A percentile compares a stretch with the other conserved stretches of the same genome.
Evolutionary conservation across 257 asterid species (phyloP).

Genomic region (Nicotiana obtusifolia): DNA sequence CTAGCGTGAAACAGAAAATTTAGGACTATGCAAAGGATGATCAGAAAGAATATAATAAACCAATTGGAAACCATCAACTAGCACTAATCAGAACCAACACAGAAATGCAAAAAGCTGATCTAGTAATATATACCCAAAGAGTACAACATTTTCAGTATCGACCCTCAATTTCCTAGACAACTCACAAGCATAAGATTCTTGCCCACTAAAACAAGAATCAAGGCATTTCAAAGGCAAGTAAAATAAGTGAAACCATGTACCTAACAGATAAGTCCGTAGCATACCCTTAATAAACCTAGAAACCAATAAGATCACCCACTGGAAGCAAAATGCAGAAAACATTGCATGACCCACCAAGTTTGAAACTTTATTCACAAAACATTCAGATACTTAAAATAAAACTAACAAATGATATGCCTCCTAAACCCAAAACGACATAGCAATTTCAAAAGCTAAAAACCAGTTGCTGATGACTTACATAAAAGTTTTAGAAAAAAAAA

Average conservation of each 20-base stretch:
- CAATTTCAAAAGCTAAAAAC: not conserved
- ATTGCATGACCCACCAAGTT: not conserved
- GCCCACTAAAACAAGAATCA: not conserved
- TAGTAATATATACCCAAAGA: too few relatives aligned
- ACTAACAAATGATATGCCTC: not conserved
- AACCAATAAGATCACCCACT: not conserved
- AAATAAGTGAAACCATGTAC: not conserved
- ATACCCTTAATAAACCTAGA: not conserved
- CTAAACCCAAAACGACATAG: not conserved
- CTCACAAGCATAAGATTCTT: not conserved
- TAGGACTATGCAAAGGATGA: not conserved
- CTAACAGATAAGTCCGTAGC: too few relatives aligned
- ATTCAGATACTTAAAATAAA: not conserved
- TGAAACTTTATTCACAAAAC: not conserved
- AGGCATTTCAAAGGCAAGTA: not conserved
- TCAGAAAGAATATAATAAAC: not conserved
- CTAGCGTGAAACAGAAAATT: not conserved
- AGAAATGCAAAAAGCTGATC: not conserved
- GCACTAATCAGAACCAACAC: not conserved
- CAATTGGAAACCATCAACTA: not conserved
- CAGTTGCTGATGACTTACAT: not conserved
- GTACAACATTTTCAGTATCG: not conserved
- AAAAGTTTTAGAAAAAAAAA: not conserved
- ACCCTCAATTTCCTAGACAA: not conserved
- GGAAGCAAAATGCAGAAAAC: not conserved